phyloP scores from a whole-genome alignment of 495 filamentous ascomycete species.

The Wilcoxina mikolae region DNA sequence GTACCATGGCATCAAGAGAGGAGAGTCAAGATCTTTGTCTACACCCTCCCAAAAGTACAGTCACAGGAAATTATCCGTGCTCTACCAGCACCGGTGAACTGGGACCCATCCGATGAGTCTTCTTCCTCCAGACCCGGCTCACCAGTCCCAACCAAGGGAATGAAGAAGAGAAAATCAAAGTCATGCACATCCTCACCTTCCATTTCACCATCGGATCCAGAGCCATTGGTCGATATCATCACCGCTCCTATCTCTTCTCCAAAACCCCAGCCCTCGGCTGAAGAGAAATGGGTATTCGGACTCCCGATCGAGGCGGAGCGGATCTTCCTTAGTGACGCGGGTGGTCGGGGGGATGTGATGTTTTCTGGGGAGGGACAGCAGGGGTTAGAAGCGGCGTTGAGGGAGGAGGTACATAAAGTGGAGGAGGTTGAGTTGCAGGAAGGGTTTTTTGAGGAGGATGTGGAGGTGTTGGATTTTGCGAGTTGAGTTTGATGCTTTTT shows the following conservation, averaged over 20 bases:
- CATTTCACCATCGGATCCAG: neutral
- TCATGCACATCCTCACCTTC: no score
- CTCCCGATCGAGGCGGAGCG: neutral
- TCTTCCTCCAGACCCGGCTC: no score
- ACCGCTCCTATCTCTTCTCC: neutral
- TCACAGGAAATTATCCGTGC: no score
- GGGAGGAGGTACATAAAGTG: neutral
- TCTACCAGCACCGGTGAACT: no score
- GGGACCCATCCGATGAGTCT: no score
- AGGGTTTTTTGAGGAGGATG: slow-evolving; percentile 89
- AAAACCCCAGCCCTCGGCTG: neutral
- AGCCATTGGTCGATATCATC: neutral
- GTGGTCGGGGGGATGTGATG: slow-evolving; percentile 2
- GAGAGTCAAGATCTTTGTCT: slow-evolving; percentile 56
- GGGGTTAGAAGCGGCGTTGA: neutral
- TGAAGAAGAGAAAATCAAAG: no score
- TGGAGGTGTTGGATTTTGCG: slow-evolving; percentile 61
- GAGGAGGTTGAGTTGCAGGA: slow-evolving; percentile 32
- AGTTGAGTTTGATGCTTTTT: neutral
- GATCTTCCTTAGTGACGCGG: slow-evolving; percentile 2
- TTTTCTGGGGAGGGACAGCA: neutral
- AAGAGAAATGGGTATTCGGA: slow-evolving; percentile 4
- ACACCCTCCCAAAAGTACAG: slow-evolving; percentile 25
- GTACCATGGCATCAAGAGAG: slow-evolving; percentile 83
- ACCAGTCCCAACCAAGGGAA: no score